These are phyloP conservation scores for Aspergillus tanneri DNA, from an alignment of 2,329 filamentous ascomycete species.

Conservation along the genomic window DNA sequence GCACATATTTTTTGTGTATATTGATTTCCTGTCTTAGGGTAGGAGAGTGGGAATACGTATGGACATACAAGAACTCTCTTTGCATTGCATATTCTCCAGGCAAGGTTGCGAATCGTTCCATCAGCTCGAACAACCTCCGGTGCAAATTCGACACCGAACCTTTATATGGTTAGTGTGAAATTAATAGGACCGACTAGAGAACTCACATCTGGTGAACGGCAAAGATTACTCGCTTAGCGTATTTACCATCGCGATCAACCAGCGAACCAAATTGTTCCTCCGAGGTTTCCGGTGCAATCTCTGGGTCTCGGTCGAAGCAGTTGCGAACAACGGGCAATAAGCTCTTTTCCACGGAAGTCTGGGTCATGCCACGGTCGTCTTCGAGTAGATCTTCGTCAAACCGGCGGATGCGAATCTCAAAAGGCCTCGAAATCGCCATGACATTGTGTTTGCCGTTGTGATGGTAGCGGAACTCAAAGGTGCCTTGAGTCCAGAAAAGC, in stretches of 20 bases:
- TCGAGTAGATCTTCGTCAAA: constrained; percentile 72
- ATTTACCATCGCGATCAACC: constrained; percentile 85
- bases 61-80: constrained; percentile 84
- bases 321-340: constrained; percentile 83
- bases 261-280: constrained; percentile 82
- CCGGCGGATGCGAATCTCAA: constrained; percentile 79
- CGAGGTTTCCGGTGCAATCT: constrained; percentile 77
- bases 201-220: constrained; percentile 86
- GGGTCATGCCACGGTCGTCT: constrained; percentile 57
- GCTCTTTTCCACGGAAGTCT: constrained; percentile 69
- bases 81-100: constrained; percentile 92
- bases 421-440: constrained; percentile 90
- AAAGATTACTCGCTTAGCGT: constrained; percentile 85
- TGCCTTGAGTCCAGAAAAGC: constrained; percentile 93
- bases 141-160: constrained; percentile 90
- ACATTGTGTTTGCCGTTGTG: constrained; percentile 89
- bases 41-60: constrained; percentile 1
- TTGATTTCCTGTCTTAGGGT: too few relatives aligned
- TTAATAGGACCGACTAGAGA: constrained; percentile 8
- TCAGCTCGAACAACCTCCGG: constrained; percentile 89
- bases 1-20: background rate
- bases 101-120: constrained; percentile 83
- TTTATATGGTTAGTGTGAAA: constrained; percentile 30
- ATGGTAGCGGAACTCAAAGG: constrained; percentile 96
- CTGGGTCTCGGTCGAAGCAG: constrained; percentile 87